Base-by-base conservation (phyloP, 345 rosid species). In the Microcos paniculata region DNA sequence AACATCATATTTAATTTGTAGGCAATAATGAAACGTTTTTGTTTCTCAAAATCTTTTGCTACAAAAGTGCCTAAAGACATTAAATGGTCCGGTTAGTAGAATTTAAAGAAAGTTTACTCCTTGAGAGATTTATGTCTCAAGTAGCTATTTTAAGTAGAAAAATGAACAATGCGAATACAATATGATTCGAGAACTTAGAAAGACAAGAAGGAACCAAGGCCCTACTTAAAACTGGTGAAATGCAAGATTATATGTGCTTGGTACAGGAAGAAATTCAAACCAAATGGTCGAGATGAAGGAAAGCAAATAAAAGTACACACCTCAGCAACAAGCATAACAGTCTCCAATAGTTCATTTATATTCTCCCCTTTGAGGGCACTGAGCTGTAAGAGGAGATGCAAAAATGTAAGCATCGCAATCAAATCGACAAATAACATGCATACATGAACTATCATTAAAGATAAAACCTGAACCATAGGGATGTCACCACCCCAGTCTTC, bases 401-500 rank as follows among this genome's bases (percentile, higher is more conserved):
- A 75, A 21, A 72, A 46, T 63, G 56, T 79, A 77, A 87, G 81
- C 59, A 8, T 71, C 75, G 61, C 43, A 78, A 62, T 30, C 24
- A 62, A 48, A 49, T 69, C 35, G 72, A 40, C 51, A 78, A 85
- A 78, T 49, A 72, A 73, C 30, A 72, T 64, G 43, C 71, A 76
- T 45, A 75, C 26, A 65, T n/a, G 57, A 76, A 49, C 75, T 43
- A 58, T 28, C 58, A 76, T 58, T 68, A 79, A 67, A 68, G 35
- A 71, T 31, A 71, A 66, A 61, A 96, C 99, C 97, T 88, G 93
- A 90, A 96, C 91, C 99, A 96, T 88, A 71, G 99, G 97, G 81
- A 84, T 83, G 79, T 93, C 91, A 70, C 99, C 99, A 76, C 98
- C 99, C 99, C 99, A 96, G 63, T 88, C 97, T 86, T 96, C 99